Evolutionary conservation across 129 eudicot species (phyloP), one percentile per base, ranked within the genome.

Genomic region (Daucus carota): DNA sequence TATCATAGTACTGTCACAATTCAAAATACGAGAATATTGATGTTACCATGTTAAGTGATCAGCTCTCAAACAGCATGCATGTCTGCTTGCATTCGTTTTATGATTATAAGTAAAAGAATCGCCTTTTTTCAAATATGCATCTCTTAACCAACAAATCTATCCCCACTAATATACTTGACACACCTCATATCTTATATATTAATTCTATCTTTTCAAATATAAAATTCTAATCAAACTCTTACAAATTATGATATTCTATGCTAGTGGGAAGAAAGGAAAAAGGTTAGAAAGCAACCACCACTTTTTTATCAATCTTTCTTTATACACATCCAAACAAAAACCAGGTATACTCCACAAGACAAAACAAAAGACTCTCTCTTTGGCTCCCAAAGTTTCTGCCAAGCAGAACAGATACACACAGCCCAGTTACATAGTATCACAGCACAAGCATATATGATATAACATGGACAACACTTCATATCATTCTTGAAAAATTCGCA

Each of bases 241-340:
- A 22, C 29, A n/a, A 54, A 22, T 3, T 60, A 22, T 60, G 67
- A 28, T 8, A 60, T 26, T 60, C 11, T 5, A 16, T 6, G 18
- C 2, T 34, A 67, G 72, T 31, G 42, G 24, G 72, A 14, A 16
- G 14, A 65, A 33, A 66, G 72, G 12, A 18, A 67, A 16, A 65
- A 65, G 72, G 40, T 4, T 0, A 20, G 44, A 67, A 67, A 67
- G 24, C 13, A 67, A 3, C 72, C 38, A 67, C 44, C 24, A 66
- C n/a, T 43, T 32, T 65, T 66, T 68, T 46, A 68, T 46, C 46
- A 16, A 32, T 68, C 73, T 68, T 34, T 31, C 34, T 60, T 29
- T 65, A 32, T 65, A 28, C 70, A 28, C 73, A 38, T 33, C 46
- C 31, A 68, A 68, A 68, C 73, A 38, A 68, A 65, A 68, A 38